phyloP scores from a whole-genome alignment of 768 basidiomycete genomes.

The Hortiboletus campestris region DNA sequence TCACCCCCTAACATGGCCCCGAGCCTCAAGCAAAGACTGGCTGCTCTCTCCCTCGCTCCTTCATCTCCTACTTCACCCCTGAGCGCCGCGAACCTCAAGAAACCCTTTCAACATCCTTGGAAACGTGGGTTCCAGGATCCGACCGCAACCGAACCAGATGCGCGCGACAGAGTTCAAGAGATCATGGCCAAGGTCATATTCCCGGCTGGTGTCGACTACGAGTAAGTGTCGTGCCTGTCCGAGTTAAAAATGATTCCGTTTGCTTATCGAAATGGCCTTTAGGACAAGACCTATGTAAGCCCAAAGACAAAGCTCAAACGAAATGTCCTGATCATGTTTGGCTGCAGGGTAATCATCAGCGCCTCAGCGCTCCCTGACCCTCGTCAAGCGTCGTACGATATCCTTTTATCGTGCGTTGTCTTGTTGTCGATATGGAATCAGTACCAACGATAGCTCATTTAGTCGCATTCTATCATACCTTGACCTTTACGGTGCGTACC shows the following conservation, averaged over 20 bases:
- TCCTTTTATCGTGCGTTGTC: conserved; percentile 62
- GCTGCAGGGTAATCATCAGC: conserved; percentile 73
- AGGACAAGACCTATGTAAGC: conserved; percentile 87
- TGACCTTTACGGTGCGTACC: conserved; percentile 67
- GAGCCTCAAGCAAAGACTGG: conserved; percentile 64
- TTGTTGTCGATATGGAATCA: conserved; percentile 5
- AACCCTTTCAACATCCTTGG: conserved; percentile 55
- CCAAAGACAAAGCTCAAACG: background rate
- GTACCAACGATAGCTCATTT: conserved; percentile 7
- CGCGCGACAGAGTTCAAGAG: conserved; percentile 52
- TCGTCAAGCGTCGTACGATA: conserved; percentile 69
- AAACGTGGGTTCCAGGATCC: conserved; percentile 37
- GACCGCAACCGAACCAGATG: conserved; percentile 27
- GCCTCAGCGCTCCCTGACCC: conserved; percentile 85
- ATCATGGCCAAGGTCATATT: conserved; percentile 74
- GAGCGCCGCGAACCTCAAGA: conserved; percentile 24
- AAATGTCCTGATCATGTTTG: conserved; percentile 8
- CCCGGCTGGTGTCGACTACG: conserved; percentile 87
- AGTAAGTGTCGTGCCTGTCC: conserved; percentile 49
- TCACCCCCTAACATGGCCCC: conserved; percentile 26
- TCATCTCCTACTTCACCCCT: conserved; percentile 46
- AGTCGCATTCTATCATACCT: conserved; percentile 79
- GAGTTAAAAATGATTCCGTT: conserved; percentile 4
- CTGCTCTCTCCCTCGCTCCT: conserved; percentile 55
- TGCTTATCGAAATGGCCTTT: conserved; percentile 10